Evolutionary conservation across 1,284 basidiomycete species (phyloP).

Genomic region (Rhodotorula sp.): DNA sequence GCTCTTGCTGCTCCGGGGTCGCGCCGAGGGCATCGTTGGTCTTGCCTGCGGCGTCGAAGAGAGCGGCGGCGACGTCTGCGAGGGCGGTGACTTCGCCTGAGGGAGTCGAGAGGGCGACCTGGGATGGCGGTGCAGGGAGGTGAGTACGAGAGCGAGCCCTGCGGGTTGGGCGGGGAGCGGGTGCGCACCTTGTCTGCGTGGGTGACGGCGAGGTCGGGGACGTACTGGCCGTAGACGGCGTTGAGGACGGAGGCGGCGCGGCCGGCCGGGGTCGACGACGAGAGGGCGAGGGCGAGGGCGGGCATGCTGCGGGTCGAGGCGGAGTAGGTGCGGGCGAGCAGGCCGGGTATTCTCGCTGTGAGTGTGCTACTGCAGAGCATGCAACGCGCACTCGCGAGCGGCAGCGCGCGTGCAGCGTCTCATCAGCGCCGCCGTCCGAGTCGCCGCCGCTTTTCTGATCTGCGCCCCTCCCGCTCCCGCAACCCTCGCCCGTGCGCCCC

Average conservation of each 20-base stretch:
- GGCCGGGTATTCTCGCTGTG: not conserved
- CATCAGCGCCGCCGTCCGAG: too few species aligned
- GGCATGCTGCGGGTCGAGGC: not conserved
- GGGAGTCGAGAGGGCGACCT: constrained; percentile 23
- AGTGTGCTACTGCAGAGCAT: not conserved
- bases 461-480: not conserved
- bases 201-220: constrained; percentile 21
- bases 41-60: constrained; percentile 43
- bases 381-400: too few species aligned
- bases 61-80: constrained; percentile 21
- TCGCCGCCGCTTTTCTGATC: not conserved
- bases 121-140: not conserved
- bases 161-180: not conserved
- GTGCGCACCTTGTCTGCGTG: constrained; percentile 32
- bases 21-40: constrained; percentile 38
- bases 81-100: constrained; percentile 17
- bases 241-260: constrained; percentile 28
- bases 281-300: constrained; percentile 9
- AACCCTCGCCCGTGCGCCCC: not conserved
- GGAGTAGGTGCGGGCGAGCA: not conserved
- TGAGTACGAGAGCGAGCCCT: not conserved
- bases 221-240: constrained; percentile 35
- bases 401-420: too few species aligned
- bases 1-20: constrained; percentile 21
- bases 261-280: constrained; percentile 19